Evolutionary conservation across 305 asterid genomes (phyloP), one percentile per base, ranked within the genome.

Genomic region (Fraxinus paxiana): DNA sequence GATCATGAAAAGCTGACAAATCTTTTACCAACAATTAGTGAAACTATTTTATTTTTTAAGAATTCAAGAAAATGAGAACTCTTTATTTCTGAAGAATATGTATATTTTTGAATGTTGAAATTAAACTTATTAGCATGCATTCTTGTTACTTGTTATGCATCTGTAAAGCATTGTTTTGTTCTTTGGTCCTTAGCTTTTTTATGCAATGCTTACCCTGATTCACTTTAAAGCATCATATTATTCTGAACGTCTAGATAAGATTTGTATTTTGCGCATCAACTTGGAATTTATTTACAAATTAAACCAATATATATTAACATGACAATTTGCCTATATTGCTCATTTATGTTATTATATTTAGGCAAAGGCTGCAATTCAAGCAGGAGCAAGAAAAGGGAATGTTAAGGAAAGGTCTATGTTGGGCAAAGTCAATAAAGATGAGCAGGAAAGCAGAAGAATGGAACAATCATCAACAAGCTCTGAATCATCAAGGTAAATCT

Each of bases 341-440:
- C 78, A 77, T 79, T 18, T 79, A 61, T 91, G 76, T 77, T 79
- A 59, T 77, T 78, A 77, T 59, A 51, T 82, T 59, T 82, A 94
- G 98, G 98, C 98, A 80, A 94, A 89, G 88, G 97, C 96, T 73
- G 97, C 97, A 56, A 94, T 94, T 84, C 96, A 92, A 87, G 92
- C 93, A 80, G 86, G 88, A 67, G 17, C 13, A 22, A 90, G 90
- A 86, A 94, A 94, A 88, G 96, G 91, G 70, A 92, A 90, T 78
- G 65, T 79, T 54, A 92, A 91, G 88, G 98, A 91, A 78, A 92
- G 91, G 85, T 84, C 92, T 34, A 87, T 87, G 73, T 70, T 88
- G 84, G 88, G 86, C 82, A 91, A 92, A 87, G 90, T 73, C 77
- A 89, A 85, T 70, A 89, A 85, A 84, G 97, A 91, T 75, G 87